phyloP scores from a whole-genome alignment of 1,284 basidiomycete genomes.

The Hortiboletus rubellus region DNA sequence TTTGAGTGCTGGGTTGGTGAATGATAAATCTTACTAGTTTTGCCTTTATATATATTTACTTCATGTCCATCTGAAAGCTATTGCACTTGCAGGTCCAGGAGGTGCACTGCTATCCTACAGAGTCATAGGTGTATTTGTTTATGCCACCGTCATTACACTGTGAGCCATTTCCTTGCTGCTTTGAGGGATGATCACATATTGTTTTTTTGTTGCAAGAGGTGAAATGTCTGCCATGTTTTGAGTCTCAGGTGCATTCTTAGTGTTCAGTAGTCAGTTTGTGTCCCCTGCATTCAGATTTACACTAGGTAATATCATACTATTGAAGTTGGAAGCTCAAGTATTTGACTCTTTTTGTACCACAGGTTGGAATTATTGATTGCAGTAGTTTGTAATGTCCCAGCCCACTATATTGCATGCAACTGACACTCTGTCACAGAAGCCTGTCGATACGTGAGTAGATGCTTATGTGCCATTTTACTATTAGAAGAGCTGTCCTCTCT shows the following conservation, averaged over 20 bases:
- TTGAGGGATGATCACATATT: not conserved
- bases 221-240: constrained; percentile 47
- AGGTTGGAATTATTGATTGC: constrained; percentile 59
- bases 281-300: constrained; percentile 56
- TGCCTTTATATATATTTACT: not conserved
- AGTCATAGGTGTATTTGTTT: constrained; percentile 53
- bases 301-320: constrained; percentile 37
- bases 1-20: constrained; percentile 44
- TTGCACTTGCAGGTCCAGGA: constrained; percentile 48
- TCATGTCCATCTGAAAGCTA: constrained; percentile 31
- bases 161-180: constrained; percentile 24
- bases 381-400: constrained; percentile 40
- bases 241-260: constrained; percentile 53
- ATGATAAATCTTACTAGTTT: constrained; percentile 7
- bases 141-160: constrained; percentile 53
- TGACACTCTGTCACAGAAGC: constrained; percentile 31
- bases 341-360: not conserved
- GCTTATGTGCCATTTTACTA: not conserved
- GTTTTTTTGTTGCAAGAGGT: constrained; percentile 30
- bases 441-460: constrained; percentile 41
- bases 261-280: constrained; percentile 47
- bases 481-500: not conserved
- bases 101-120: constrained; percentile 51
- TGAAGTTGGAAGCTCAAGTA: not conserved
- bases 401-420: not conserved